Conservation (phyloP, 2,329 filamentous ascomycete species). For the Aspergillus pseudoterreus region DNA sequence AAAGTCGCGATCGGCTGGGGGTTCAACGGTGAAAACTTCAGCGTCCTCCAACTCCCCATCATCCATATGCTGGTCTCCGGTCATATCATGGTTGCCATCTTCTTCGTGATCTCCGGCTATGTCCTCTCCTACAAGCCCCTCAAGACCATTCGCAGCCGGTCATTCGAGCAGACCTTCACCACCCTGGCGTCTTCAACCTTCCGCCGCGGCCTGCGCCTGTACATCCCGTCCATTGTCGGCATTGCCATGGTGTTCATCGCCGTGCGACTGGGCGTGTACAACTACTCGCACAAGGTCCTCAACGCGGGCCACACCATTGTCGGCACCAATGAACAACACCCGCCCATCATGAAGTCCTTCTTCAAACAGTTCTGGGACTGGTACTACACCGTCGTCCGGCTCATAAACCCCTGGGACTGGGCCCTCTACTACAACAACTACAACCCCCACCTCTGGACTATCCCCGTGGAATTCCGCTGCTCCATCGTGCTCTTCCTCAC, state of each 20-base stretch:
- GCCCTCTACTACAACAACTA: constrained; percentile 41
- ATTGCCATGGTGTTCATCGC: constrained; percentile 40
- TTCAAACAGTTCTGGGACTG: constrained; percentile 36
- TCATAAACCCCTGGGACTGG: constrained; percentile 39
- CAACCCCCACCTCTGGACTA: constrained; percentile 47
- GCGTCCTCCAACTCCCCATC: constrained; percentile 39
- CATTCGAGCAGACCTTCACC: constrained; percentile 39
- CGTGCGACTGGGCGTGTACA: constrained; percentile 40
- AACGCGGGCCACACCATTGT: constrained; percentile 35
- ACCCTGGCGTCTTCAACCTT: constrained; percentile 42
- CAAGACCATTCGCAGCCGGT: constrained; percentile 35
- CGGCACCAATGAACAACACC: constrained; percentile 42
- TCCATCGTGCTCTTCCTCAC: constrained; percentile 43
- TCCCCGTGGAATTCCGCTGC: constrained; percentile 44
- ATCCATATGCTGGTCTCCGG: constrained; percentile 42
- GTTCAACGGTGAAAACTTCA: constrained; percentile 38
- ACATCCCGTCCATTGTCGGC: constrained; percentile 39
- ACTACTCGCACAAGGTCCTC: constrained; percentile 35
- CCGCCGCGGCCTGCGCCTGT: constrained; percentile 41
- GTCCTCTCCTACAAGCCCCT: constrained; percentile 44
- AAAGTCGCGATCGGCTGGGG: constrained; percentile 39
- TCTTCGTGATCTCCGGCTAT: constrained; percentile 49
- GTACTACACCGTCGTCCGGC: constrained; percentile 30
- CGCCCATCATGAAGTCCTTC: constrained; percentile 32
- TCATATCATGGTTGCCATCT: constrained; percentile 47